Base-by-base conservation (phyloP, 345 rosid species). In the Lepidium aucheri region DNA sequence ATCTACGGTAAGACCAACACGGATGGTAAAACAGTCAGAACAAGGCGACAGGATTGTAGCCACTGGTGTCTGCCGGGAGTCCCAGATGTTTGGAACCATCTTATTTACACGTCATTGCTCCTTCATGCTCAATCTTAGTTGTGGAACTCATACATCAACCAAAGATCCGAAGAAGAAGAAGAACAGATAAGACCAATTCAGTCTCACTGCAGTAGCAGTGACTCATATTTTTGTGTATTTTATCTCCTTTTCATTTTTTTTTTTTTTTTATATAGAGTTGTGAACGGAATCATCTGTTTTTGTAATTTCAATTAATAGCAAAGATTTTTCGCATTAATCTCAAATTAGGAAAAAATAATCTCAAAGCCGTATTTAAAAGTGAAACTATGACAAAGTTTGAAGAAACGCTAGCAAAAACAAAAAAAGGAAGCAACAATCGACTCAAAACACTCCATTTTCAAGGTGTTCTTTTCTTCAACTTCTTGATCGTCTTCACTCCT, bases 11-110 rank as follows among this genome's bases (percentile, higher is more conserved):
- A 85, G 84, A 81, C 65, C 46, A 36, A 52, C 18, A 70, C 57
- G 0, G 72, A 62, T 5, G 84, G 84, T 34, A 75, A 61, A 63
- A 78, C 65, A 74, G 73, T 76, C 32, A 76, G 86, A 2, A 52
- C 52, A 3, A 79, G 80, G 61, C 78, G 79, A 52, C 96, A 93
- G 62, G 97, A 93, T 69, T 93, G 98, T 77, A 93, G 98, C 76
- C 98, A 93, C 62, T 93, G 98, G 98, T 93, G 97, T 77, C 84
- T 93, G 70, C 98, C 96, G 0, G 97, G 98, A 22, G 87, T 93
- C 36, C 98, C 97, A 1, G 98, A 93, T 74, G 81, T 86, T 22
- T 93, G 97, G 94, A 93, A 93, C 76, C 94, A 93, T 80, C 90
- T 93, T 17, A 85, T 93, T 24, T 93, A 93, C 61, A 88, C 85